phyloP scores from a whole-genome alignment of 1,284 basidiomycete species.

The Erythrobasidium hasegawianum region DNA sequence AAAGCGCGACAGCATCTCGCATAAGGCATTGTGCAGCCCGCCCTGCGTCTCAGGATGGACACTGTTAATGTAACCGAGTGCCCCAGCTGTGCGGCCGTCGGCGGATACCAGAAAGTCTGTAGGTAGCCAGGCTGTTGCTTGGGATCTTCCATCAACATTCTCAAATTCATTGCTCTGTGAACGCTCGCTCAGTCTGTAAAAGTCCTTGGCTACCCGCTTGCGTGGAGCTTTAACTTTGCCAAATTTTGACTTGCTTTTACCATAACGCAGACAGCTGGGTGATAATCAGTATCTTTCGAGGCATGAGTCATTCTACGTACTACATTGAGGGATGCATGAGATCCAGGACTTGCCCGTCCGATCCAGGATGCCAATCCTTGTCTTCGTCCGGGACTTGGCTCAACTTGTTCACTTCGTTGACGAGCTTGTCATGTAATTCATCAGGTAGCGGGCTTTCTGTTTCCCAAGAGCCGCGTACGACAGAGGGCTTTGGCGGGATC shows the following conservation, averaged over 20 bases:
- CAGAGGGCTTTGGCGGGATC: not conserved
- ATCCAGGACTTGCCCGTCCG: slow-evolving; percentile 51
- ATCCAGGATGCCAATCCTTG: slow-evolving; percentile 56
- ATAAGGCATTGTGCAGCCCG: slow-evolving; percentile 50
- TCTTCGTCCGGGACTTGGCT: slow-evolving; percentile 32
- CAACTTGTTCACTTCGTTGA: not conserved
- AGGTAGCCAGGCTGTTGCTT: slow-evolving; percentile 50
- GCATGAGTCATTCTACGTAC: slow-evolving; percentile 24
- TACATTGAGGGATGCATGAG: slow-evolving; percentile 56
- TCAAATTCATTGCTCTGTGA: not conserved
- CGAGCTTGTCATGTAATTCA: not conserved
- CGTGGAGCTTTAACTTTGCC: not conserved
- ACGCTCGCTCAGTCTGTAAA: not conserved
- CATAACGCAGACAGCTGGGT: not conserved
- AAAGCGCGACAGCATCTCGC: slow-evolving; percentile 49
- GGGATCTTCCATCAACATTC: not conserved
- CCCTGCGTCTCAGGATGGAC: slow-evolving; percentile 52
- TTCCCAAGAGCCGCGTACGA: slow-evolving; percentile 1
- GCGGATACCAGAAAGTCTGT: slow-evolving; percentile 53
- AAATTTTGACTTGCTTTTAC: not conserved
- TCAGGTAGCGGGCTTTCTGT: not conserved
- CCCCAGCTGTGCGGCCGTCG: slow-evolving; percentile 43
- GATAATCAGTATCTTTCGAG: not conserved
- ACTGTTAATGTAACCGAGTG: slow-evolving; percentile 56
- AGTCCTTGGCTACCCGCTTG: not conserved